A percentile compares a stretch with the other conserved stretches of the same genome.
These are phyloP conservation scores for Alternaria novae-zelandiae DNA, from an alignment of 2,329 filamentous ascomycete species.

Conservation along the genomic window DNA sequence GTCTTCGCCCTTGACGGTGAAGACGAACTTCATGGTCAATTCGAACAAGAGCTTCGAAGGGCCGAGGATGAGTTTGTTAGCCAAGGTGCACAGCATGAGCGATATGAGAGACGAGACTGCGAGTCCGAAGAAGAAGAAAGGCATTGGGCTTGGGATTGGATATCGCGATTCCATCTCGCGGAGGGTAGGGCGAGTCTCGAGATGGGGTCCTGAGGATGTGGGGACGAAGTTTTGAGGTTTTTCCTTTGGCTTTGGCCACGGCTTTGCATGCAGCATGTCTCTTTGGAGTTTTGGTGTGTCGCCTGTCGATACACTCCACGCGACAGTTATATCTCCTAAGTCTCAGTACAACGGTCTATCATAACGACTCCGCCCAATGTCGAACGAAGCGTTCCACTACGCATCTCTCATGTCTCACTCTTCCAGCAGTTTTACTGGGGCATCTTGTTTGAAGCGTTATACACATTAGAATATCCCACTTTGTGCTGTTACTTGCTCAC, in stretches of 20 bases:
- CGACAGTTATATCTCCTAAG: neutral
- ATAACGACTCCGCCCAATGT: neutral
- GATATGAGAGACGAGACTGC: slow-evolving; percentile 14
- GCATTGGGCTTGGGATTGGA: neutral
- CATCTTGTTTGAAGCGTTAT: neutral
- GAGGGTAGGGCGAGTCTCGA: neutral
- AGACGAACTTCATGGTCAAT: slow-evolving; percentile 21
- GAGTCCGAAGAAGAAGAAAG: neutral
- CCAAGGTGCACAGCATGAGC: slow-evolving; percentile 9
- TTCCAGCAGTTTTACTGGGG: neutral
- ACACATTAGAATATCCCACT: neutral
- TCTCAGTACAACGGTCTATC: neutral
- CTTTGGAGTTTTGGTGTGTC: neutral
- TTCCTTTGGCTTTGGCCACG: neutral
- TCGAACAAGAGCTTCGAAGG: slow-evolving; percentile 26
- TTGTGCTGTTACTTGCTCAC: neutral
- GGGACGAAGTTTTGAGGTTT: neutral
- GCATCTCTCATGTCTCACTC: neutral
- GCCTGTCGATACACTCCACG: neutral
- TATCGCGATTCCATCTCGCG: neutral
- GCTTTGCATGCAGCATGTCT: neutral
- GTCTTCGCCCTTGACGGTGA: slow-evolving; percentile 23
- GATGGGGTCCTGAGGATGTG: neutral
- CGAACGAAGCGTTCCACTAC: neutral
- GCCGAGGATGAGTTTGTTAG: slow-evolving; percentile 18